Conservation (phyloP, 2,329 filamentous ascomycete genomes). For the Botrytis hyacinthi region DNA sequence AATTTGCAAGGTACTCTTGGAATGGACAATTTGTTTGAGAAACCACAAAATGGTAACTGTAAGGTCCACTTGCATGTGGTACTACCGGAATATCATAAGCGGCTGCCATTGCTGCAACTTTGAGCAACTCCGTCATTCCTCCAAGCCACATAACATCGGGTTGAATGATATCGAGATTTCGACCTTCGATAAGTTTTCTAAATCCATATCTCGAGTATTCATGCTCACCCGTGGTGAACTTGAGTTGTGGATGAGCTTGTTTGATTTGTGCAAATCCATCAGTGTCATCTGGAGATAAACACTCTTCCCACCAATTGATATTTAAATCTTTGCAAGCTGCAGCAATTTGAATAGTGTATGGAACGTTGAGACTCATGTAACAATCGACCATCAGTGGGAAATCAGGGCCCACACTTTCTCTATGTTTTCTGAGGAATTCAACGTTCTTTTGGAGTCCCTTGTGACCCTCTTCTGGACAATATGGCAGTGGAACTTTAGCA, state of each 20-base stretch:
- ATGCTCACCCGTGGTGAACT: conserved; percentile 95
- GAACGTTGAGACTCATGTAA: conserved; percentile 93
- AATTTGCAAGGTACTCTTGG: conserved; percentile 95
- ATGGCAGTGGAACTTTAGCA: conserved; percentile 85
- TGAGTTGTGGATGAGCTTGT: conserved; percentile 81
- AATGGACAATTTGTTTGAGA: conserved; percentile 92
- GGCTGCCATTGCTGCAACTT: conserved; percentile 81
- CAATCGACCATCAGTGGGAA: conserved; percentile 95
- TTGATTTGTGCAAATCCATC: conserved; percentile 90
- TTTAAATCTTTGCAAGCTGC: conserved; percentile 79
- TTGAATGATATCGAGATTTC: conserved; percentile 91
- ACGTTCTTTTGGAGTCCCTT: conserved; percentile 82
- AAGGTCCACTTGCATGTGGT: conserved; percentile 89
- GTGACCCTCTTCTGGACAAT: conserved; percentile 82
- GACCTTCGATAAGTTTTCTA: conserved; percentile 87
- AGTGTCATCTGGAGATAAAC: conserved; percentile 84
- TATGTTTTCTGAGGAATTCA: conserved; percentile 81
- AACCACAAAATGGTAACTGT: conserved; percentile 94
- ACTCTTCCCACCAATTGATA: conserved; percentile 98
- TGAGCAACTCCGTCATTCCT: conserved; percentile 86
- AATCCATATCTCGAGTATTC: conserved; percentile 94
- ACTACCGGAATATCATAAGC: conserved; percentile 95
- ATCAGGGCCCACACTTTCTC: conserved; percentile 80
- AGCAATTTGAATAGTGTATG: conserved; percentile 88
- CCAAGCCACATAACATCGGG: conserved; percentile 98